Conservation (phyloP, 139 green algal species). For the Microglena sp. region DNA sequence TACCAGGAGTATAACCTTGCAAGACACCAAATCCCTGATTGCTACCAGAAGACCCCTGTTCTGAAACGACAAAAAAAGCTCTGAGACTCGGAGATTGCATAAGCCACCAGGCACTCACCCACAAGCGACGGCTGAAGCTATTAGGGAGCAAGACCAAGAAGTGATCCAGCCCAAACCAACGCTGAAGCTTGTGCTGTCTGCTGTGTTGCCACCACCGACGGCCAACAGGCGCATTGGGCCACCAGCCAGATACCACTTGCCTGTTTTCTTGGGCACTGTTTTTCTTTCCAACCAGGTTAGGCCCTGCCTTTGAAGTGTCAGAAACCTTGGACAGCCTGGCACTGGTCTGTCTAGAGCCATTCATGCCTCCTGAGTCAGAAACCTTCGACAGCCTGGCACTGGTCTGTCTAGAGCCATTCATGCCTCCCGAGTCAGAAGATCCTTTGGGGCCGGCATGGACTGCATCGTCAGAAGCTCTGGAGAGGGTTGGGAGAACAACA, state of each 20-base stretch:
- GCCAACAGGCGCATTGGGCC: background rate
- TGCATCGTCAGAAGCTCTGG: no score
- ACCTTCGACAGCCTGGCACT: background rate
- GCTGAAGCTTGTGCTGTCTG: conserved; percentile 49
- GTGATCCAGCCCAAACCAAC: conserved; percentile 56
- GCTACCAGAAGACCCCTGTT: no score
- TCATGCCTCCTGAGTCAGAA: background rate
- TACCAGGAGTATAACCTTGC: no score
- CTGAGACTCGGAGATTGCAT: no score
- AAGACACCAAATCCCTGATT: no score
- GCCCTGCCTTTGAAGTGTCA: no score
- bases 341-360: background rate
- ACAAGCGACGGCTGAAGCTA: conserved; percentile 55
- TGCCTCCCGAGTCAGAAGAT: background rate
- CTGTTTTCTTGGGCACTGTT: conserved; percentile 4
- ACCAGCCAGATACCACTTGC: conserved; percentile 4
- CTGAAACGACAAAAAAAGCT: no score
- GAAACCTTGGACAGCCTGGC: background rate
- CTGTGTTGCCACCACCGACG: conserved; percentile 18
- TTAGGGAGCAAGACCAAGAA: conserved; percentile 56
- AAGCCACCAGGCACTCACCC: conserved; percentile 22
- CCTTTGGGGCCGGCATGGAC: no score
- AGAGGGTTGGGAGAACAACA: no score
- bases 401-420: background rate
- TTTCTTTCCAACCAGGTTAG: no score